Evolutionary conservation across 139 green algal species (phyloP).

Genomic region (Chlorella sp.): DNA sequence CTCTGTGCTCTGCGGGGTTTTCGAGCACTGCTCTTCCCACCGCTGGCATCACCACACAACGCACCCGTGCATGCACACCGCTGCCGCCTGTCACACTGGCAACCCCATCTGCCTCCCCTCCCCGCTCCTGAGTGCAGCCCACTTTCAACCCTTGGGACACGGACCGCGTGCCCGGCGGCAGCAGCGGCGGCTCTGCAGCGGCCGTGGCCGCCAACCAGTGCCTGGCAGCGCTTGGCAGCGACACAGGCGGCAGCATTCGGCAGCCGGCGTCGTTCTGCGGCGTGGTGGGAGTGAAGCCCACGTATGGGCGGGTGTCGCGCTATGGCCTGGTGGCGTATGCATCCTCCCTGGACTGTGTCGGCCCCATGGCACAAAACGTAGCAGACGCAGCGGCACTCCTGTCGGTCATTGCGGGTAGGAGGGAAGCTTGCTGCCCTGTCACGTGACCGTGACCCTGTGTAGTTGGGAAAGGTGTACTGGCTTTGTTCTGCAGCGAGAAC

Average conservation of each 20-base stretch:
- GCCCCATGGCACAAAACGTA: slow-evolving; percentile 82
- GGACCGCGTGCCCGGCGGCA: slow-evolving; percentile 90
- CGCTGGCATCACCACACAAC: neutral
- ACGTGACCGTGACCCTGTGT: too few relatives aligned
- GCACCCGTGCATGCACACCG: neutral
- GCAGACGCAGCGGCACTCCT: slow-evolving; percentile 91
- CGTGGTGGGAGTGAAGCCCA: slow-evolving; percentile 97
- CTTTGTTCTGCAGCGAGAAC: too few relatives aligned
- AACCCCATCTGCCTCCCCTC: neutral
- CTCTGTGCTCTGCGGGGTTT: too few relatives aligned
- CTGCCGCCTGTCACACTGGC: neutral
- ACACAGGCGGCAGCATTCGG: slow-evolving; percentile 96
- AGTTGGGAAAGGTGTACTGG: too few relatives aligned
- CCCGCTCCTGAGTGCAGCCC: neutral
- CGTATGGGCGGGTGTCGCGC: slow-evolving; percentile 92
- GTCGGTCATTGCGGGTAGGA: slow-evolving; percentile 76
- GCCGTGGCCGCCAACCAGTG: slow-evolving; percentile 88
- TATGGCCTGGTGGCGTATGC: slow-evolving; percentile 96
- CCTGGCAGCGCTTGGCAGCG: slow-evolving; percentile 82
- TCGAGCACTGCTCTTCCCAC: neutral
- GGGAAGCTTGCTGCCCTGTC: neutral
- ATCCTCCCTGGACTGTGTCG: slow-evolving; percentile 92
- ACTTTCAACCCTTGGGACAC: slow-evolving; percentile 86
- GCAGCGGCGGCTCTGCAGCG: slow-evolving; percentile 93
- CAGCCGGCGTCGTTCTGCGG: slow-evolving; percentile 97